Conservation (phyloP, 768 basidiomycete genomes). For the Pleurotus cornucopiae region DNA sequence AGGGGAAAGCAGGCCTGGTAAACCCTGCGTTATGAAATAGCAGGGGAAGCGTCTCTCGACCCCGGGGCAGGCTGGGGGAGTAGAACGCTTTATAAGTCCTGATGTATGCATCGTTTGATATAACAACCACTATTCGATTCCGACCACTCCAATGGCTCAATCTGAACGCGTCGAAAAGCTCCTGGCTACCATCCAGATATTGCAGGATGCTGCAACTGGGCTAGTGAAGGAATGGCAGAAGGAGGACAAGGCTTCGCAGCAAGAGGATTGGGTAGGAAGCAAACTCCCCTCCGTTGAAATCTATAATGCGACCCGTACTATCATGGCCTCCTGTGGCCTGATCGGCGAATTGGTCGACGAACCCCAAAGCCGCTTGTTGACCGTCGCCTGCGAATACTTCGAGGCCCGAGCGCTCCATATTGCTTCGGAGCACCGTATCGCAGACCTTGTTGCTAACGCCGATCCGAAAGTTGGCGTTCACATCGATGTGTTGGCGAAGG, state of each 20-base stretch:
- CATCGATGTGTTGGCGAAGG: neutral
- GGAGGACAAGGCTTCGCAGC: neutral
- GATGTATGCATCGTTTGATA: no score
- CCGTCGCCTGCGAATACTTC: neutral
- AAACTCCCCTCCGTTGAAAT: neutral
- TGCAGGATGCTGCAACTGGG: neutral
- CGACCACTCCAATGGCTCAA: neutral
- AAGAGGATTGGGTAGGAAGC: neutral
- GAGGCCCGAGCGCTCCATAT: neutral
- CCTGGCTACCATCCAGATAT: neutral
- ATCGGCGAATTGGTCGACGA: neutral
- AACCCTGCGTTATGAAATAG: neutral
- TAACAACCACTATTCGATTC: neutral
- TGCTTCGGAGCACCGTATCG: neutral
- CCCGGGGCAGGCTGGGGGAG: neutral
- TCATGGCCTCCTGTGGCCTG: neutral
- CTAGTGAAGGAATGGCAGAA: neutral
- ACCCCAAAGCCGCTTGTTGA: neutral
- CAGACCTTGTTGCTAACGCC: neutral
- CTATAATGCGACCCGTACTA: neutral
- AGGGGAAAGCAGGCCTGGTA: no score
- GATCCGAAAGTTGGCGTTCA: neutral
- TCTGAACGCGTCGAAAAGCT: neutral
- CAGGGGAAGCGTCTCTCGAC: neutral
- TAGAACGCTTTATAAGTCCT: no score